Conservation (phyloP, 2,329 filamentous ascomycete species). For the Phaeophleospora eucalypticola region DNA sequence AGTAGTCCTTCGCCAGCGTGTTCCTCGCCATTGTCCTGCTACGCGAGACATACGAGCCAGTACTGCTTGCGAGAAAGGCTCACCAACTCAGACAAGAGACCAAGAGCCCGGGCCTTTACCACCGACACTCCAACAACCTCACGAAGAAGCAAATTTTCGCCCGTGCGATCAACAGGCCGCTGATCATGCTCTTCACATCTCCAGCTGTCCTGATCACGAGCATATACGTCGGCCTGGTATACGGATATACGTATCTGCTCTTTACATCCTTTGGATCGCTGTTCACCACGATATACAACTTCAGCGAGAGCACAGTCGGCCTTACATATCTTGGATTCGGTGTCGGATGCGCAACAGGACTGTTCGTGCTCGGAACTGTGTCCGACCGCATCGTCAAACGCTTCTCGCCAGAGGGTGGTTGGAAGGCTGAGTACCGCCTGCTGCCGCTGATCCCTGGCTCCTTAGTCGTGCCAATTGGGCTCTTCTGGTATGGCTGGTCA, state of each 20-base stretch:
- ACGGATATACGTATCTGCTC: constrained; percentile 40
- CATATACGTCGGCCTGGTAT: constrained; percentile 45
- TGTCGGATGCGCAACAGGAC: neutral
- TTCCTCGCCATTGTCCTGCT: constrained; percentile 36
- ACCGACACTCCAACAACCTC: constrained; percentile 38
- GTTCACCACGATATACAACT: constrained; percentile 39
- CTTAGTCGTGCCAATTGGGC: constrained; percentile 33
- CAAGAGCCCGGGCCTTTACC: constrained; percentile 39
- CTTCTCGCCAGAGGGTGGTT: neutral
- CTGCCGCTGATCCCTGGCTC: constrained; percentile 1
- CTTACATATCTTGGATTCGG: constrained; percentile 38
- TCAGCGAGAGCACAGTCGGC: constrained; percentile 36
- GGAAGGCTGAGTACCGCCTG: constrained; percentile 5
- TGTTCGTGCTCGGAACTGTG: neutral
- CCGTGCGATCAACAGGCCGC: constrained; percentile 48
- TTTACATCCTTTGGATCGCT: constrained; percentile 41
- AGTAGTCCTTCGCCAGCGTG: constrained; percentile 16
- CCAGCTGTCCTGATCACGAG: constrained; percentile 50
- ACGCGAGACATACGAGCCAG: constrained; percentile 45
- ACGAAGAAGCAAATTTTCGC: constrained; percentile 38
- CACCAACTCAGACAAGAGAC: constrained; percentile 45
- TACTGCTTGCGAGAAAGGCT: constrained; percentile 46
- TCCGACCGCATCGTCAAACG: constrained; percentile 4
- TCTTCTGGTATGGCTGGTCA: constrained; percentile 42
- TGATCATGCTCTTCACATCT: constrained; percentile 42